A percentile compares a stretch with the other conserved stretches of the same genome.
Evolutionary conservation across 1,284 basidiomycete genomes (phyloP).

Genomic region (Sanghuangporus baumii): DNA sequence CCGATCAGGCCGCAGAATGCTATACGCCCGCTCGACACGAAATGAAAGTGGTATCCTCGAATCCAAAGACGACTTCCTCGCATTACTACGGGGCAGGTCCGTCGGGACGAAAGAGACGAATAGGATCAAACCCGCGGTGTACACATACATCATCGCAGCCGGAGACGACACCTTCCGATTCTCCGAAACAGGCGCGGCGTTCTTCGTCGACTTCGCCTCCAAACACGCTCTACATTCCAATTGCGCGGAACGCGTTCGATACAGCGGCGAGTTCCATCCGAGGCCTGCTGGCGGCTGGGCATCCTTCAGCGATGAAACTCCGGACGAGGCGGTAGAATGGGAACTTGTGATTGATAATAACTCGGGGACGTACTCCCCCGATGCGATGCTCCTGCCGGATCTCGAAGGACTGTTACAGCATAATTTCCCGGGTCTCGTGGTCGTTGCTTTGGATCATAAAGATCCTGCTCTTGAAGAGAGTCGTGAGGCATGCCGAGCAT

Average conservation of each 20-base stretch:
- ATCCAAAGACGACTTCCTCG: slow-evolving; percentile 38
- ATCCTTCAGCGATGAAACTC: slow-evolving; percentile 45
- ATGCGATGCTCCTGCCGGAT: slow-evolving; percentile 47
- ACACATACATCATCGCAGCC: slow-evolving; percentile 68
- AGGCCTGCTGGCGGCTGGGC: slow-evolving; percentile 64
- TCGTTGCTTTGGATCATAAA: slow-evolving; percentile 50
- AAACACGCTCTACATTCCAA: slow-evolving; percentile 47
- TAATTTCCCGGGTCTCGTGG: slow-evolving; percentile 62
- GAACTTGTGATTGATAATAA: slow-evolving; percentile 76
- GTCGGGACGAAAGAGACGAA: slow-evolving; percentile 25
- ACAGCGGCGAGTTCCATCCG: slow-evolving; percentile 75
- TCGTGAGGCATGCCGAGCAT: slow-evolving; percentile 57
- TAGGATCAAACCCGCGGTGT: slow-evolving; percentile 70
- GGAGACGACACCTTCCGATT: slow-evolving; percentile 71
- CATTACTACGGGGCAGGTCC: slow-evolving; percentile 39
- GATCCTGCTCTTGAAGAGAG: slow-evolving; percentile 56
- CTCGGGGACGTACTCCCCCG: slow-evolving; percentile 69
- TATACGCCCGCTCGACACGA: slow-evolving; percentile 62
- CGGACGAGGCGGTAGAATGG: slow-evolving; percentile 55
- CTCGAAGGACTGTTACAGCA: slow-evolving; percentile 54
- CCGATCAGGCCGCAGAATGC: slow-evolving; percentile 62
- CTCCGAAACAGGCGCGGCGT: slow-evolving; percentile 74
- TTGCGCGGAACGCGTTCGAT: slow-evolving; percentile 47
- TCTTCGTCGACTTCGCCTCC: slow-evolving; percentile 78
- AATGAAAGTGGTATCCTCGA: slow-evolving; percentile 60